These are phyloP conservation scores for Microcyclosporella mali DNA, from an alignment of 2,329 filamentous ascomycete species.

Conservation along the genomic window DNA sequence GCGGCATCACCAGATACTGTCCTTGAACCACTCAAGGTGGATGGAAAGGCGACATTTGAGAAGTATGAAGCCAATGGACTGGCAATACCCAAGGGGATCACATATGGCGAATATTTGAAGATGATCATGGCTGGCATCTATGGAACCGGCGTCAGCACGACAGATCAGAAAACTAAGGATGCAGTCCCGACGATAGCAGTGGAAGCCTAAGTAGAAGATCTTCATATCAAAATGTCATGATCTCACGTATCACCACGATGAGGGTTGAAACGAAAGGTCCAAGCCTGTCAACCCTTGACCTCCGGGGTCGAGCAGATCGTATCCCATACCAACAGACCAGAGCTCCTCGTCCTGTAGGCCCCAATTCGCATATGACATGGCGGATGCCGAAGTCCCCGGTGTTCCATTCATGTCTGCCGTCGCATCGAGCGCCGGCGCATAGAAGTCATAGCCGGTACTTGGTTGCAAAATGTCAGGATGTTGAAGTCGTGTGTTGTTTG, in stretches of 20 bases:
- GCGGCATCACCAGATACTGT: slow-evolving; percentile 19
- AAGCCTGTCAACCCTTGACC: slow-evolving; percentile 5
- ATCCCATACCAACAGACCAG: slow-evolving; percentile 12
- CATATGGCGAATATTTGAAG: slow-evolving; percentile 15
- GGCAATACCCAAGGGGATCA: slow-evolving; percentile 17
- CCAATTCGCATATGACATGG: slow-evolving; percentile 6
- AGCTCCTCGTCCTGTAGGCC: slow-evolving; percentile 12
- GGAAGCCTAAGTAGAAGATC: not conserved
- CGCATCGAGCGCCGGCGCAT: not conserved
- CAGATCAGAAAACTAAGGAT: not conserved
- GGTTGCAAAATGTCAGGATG: not conserved
- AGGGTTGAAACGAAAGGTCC: slow-evolving; percentile 5
- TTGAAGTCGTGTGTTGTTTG: not conserved
- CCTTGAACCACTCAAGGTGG: slow-evolving; percentile 12
- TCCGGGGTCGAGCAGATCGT: slow-evolving; percentile 10
- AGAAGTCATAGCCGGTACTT: not conserved
- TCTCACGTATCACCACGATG: not conserved
- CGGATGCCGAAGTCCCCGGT: not conserved
- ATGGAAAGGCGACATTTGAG: slow-evolving; percentile 1
- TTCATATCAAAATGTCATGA: not conserved
- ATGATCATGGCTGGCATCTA: slow-evolving; percentile 21
- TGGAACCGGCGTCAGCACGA: slow-evolving; percentile 1
- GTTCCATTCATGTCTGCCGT: not conserved
- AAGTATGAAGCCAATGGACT: slow-evolving; percentile 19
- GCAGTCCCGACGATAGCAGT: not conserved